Evolutionary conservation across 2,329 filamentous ascomycete species (phyloP).

Genomic region (Trichothecium sympodiale): DNA sequence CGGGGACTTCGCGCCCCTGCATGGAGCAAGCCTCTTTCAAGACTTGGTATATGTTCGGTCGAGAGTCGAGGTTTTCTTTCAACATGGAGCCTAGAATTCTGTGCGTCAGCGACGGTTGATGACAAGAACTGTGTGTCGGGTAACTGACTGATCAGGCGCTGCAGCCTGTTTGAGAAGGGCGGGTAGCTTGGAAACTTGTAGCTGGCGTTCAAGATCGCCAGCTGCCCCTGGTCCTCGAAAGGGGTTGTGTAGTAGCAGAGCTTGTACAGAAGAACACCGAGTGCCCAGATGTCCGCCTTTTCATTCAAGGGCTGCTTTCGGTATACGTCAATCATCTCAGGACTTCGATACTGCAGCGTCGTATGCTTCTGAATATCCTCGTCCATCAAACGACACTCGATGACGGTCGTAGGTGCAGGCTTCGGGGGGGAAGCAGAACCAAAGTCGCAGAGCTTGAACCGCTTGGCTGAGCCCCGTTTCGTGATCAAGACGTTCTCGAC

Average conservation of each 20-base stretch:
- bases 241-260: constrained; percentile 98
- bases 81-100: constrained; percentile 68
- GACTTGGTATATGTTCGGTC: constrained; percentile 92
- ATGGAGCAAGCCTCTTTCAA: constrained; percentile 78
- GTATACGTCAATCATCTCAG: constrained; percentile 98
- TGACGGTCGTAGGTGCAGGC: constrained; percentile 73
- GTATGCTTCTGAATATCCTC: constrained; percentile 97
- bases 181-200: constrained; percentile 88
- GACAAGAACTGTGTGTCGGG: background rate
- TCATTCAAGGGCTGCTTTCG: constrained; percentile 93
- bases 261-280: constrained; percentile 93
- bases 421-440: constrained; percentile 79
- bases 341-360: constrained; percentile 92
- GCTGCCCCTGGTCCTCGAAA: constrained; percentile 94
- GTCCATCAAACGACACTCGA: constrained; percentile 85
- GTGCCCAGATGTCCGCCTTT: constrained; percentile 96
- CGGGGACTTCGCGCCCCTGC: constrained; percentile 75
- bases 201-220: constrained; percentile 91
- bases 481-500: constrained; percentile 96
- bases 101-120: constrained; percentile 9
- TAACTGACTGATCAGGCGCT: constrained; percentile 69
- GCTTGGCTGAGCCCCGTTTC: constrained; percentile 48
- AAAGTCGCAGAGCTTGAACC: constrained; percentile 98
- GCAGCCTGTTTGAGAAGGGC: constrained; percentile 77
- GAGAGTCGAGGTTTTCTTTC: constrained; percentile 62